Evolutionary conservation across 1,284 basidiomycete species (phyloP), one percentile per base, ranked within the genome.

Genomic region (Ceratobasidium sp.): DNA sequence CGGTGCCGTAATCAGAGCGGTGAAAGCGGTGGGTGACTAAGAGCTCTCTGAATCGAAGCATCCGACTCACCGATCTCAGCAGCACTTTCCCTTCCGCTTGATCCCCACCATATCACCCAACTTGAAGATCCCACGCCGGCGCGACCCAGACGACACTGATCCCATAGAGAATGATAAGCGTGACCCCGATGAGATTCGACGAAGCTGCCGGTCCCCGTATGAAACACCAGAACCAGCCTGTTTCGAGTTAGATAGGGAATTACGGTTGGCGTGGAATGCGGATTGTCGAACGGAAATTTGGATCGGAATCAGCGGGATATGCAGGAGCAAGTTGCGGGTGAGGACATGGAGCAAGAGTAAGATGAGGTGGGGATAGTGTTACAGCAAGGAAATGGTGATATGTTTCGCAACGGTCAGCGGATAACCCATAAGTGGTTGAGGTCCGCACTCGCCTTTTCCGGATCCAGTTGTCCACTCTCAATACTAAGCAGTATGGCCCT

Each of bases 401-500:
- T n/a, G n/a, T n/a, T n/a, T n/a, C n/a, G n/a, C 43, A 9, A 55
- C 21, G 14, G 14, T 28, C 28, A n/a, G 23, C 16, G 36, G 26
- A 23, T 14, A n/a, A n/a, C n/a, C n/a, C n/a, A n/a, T n/a, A n/a
- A n/a, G n/a, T n/a, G n/a, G n/a, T n/a, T n/a, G n/a, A n/a, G n/a
- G n/a, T n/a, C n/a, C n/a, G n/a, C n/a, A 69, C 67, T 55, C 45
- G 55, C 67, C 78, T 92, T 92, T 81, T 98, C 96, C 28, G 97
- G 97, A 80, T 98, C 95, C 48, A 98, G 85, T 18, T 86, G 85
- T 16, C 97, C 97, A 10, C 92, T 91, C 80, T 98, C 96, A 78
- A 99, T 96, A 3, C 93, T 89, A n/a, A 96, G 86, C 32, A 99
- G 84, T 76, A 99, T 96, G 0, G 93, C 91, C 46, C 95, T 88